Evolutionary conservation across 345 rosid genomes (phyloP).

Genomic region (Brassica juncea): DNA sequence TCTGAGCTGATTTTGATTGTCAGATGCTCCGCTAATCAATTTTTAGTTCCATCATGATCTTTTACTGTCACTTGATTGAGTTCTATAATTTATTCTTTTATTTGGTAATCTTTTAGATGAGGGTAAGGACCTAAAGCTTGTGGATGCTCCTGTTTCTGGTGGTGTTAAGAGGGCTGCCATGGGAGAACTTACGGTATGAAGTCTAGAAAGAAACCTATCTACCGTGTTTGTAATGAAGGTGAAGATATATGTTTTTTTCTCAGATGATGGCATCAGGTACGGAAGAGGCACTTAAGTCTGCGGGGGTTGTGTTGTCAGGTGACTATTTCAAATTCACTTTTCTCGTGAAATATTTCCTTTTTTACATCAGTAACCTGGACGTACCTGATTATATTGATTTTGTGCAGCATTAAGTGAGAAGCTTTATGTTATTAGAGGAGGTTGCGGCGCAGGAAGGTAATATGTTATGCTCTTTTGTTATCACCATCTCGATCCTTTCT

Average conservation of each 20-base stretch:
- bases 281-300: slow-evolving; percentile 67
- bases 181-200: slow-evolving; percentile 86
- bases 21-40: background rate
- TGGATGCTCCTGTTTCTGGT: slow-evolving; percentile 99
- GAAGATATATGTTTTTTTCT: slow-evolving; percentile 1
- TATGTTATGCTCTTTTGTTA: slow-evolving; percentile 30
- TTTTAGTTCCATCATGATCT: slow-evolving; percentile 14
- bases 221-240: slow-evolving; percentile 26
- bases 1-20: slow-evolving; percentile 1
- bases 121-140: slow-evolving; percentile 78
- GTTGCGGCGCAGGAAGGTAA: slow-evolving; percentile 97
- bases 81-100: slow-evolving; percentile 4
- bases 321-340: slow-evolving; percentile 18
- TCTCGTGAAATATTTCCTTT: slow-evolving; percentile 21
- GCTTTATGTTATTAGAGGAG: slow-evolving; percentile 88
- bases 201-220: slow-evolving; percentile 12
- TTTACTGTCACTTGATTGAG: background rate
- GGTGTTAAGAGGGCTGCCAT: slow-evolving; percentile 87
- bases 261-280: slow-evolving; percentile 97
- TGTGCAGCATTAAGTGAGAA: slow-evolving; percentile 88
- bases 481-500: slow-evolving; percentile 24
- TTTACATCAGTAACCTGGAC: slow-evolving; percentile 20
- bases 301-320: slow-evolving; percentile 82
- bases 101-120: slow-evolving; percentile 51
- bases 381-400: slow-evolving; percentile 29